Evolutionary conservation across 2,329 filamentous ascomycete species (phyloP), one percentile per base, ranked within the genome.

Genomic region (Penicillium oxalicum): DNA sequence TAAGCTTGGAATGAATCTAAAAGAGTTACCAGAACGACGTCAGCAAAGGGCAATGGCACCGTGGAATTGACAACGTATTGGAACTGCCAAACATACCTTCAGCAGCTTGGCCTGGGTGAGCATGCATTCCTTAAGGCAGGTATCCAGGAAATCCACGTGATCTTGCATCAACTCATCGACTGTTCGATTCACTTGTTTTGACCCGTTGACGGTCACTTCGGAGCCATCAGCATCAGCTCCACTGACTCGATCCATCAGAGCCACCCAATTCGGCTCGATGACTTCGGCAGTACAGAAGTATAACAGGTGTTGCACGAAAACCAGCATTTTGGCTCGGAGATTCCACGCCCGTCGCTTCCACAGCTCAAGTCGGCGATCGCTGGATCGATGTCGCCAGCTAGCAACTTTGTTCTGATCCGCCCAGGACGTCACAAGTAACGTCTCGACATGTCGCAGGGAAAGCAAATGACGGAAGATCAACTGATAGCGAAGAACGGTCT

Each of bases 131-230:
- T 97, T 98, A 61, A 98, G 76, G 67, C 93, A 98, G 4, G 93
- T 97, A 61, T 96, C 93, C 41, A 98, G 74, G 68, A 98, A 98
- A 70, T 97, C 93, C 51, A 98, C 91, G 71, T 98, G 93, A 64
- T 97, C 91, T 72, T 97, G 89, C 93, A 98, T 98, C 64, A 98
- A 73, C 72, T 97, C 90, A 63, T 98, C 93, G 1, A 98, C 93
- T 0, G 93, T 98, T 34, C 90, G 69, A 59, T 81, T 83, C n/a
- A 77, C 76, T 48, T 78, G 72, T 45, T 67, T 72, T 32, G 63
- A 67, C 27, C 65, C 70, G 53, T 64, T 71, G 47, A 62, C 63
- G 5, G 64, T 62, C 45, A 67, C 61, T 59, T 65, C 69, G 36
- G 61, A 66, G 6, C 63, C 61, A 51, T 69, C 60, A 6, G 71